These are phyloP conservation scores for Neoboletus magnificus DNA, from an alignment of 768 basidiomycete species.

Conservation along the genomic window DNA sequence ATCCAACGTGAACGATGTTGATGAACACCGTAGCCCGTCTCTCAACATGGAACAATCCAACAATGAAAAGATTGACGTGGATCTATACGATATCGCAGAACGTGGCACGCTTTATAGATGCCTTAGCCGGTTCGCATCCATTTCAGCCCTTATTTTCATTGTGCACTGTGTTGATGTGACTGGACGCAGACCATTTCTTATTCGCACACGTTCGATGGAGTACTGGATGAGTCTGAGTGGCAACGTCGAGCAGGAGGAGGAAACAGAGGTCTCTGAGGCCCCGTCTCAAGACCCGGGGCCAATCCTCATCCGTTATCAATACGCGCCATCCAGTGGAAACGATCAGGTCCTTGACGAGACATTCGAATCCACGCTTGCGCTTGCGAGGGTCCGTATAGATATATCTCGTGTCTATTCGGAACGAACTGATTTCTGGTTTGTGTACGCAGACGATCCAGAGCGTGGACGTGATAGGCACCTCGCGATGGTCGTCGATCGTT, in stretches of 20 bases:
- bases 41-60: constrained; percentile 1
- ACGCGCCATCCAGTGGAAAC: not conserved
- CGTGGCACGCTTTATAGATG: not conserved
- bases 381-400: constrained; percentile 4
- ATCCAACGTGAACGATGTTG: not conserved
- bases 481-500: not conserved
- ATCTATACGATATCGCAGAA: constrained; percentile 7
- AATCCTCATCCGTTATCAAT: not conserved
- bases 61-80: not conserved
- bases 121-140: constrained; percentile 7
- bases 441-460: not conserved
- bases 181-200: not conserved
- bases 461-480: not conserved
- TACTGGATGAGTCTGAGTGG: not conserved
- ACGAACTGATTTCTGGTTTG: not conserved
- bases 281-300: not conserved
- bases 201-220: not conserved
- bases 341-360: not conserved
- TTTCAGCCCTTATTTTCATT: too few species aligned
- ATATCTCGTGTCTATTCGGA: not conserved
- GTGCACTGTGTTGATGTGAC: not conserved
- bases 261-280: not conserved
- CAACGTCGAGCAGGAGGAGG: not conserved
- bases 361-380: not conserved
- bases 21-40: constrained; percentile 4